A percentile compares a stretch with the other conserved stretches of the same genome.
Evolutionary conservation across 2,329 filamentous ascomycete genomes (phyloP).

Genomic region (Scedosporium boydii): DNA sequence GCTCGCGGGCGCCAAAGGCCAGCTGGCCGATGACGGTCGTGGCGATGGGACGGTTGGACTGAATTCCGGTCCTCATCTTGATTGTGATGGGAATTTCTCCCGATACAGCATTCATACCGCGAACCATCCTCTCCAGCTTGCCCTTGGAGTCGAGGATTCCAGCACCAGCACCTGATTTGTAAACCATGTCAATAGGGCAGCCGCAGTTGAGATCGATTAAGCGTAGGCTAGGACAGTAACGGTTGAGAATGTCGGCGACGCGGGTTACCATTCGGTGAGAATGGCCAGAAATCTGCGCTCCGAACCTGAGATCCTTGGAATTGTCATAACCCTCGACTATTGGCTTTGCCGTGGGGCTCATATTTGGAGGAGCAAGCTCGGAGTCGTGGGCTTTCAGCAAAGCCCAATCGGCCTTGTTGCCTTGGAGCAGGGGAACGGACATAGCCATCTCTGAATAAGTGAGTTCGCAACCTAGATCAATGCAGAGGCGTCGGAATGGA

Average conservation of each 20-base stretch:
- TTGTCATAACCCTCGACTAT: constrained; percentile 73
- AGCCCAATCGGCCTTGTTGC: constrained; percentile 87
- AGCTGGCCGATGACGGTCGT: constrained; percentile 74
- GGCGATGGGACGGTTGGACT: constrained; percentile 68
- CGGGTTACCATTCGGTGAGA: constrained; percentile 88
- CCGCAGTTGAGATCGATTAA: constrained; percentile 95
- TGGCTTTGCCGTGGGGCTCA: constrained; percentile 36
- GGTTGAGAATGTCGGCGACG: constrained; percentile 70
- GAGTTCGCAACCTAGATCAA: constrained; percentile 78
- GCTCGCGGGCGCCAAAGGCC: constrained; percentile 68
- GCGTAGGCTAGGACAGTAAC: constrained; percentile 71
- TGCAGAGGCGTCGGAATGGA: constrained; percentile 84
- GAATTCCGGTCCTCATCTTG: constrained; percentile 89
- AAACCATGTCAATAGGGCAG: constrained; percentile 93
- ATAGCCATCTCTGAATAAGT: constrained; percentile 99
- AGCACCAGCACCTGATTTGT: constrained; percentile 77
- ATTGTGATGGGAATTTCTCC: constrained; percentile 85
- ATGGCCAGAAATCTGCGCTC: constrained; percentile 84
- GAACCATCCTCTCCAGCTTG: constrained; percentile 88
- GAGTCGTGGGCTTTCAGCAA: constrained; percentile 85
- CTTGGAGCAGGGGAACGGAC: constrained; percentile 79
- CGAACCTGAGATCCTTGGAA: constrained; percentile 75
- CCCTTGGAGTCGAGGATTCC: constrained; percentile 79
- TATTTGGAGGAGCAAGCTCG: constrained; percentile 64
- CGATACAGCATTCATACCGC: constrained; percentile 92